Percentiles rank a stretch among this genome's conserved stretches.
These are phyloP conservation scores for Geotrichum reessii DNA, from an alignment of 1,139 yeast genomes.

Conservation along the genomic window DNA sequence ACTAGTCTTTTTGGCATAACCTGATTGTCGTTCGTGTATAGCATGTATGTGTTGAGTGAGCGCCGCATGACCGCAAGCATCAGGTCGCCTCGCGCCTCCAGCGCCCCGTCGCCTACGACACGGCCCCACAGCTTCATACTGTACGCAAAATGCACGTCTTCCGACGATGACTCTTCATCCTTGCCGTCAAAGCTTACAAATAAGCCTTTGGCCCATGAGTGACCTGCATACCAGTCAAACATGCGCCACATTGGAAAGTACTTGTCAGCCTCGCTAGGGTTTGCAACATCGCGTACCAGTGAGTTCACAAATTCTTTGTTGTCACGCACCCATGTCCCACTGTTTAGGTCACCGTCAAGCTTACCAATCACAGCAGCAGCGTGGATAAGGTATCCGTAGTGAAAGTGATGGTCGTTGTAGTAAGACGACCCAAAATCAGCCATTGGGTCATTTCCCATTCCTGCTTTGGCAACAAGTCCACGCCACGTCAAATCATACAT, in stretches of 20 bases:
- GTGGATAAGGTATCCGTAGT: conserved; percentile 70
- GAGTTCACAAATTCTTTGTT: conserved; percentile 58
- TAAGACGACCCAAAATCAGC: conserved; percentile 63
- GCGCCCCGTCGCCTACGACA: conserved; percentile 56
- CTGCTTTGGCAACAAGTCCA: conserved; percentile 62
- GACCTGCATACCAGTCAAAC: conserved; percentile 80
- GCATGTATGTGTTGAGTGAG: conserved; percentile 58
- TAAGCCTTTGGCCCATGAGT: conserved; percentile 80
- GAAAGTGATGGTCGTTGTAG: conserved; percentile 80
- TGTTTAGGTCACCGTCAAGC: conserved; percentile 54
- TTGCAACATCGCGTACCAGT: conserved; percentile 70
- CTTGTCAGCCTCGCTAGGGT: conserved; percentile 55
- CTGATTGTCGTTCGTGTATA: conserved; percentile 50
- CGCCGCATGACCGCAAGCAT: conserved; percentile 63
- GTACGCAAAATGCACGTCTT: conserved; percentile 73
- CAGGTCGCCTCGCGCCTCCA: conserved; percentile 70
- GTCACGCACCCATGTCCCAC: conserved; percentile 59
- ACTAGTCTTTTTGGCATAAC: conserved; percentile 52
- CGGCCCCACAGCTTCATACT: conserved; percentile 81
- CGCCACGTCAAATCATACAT: conserved; percentile 62
- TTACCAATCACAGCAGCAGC: conserved; percentile 72
- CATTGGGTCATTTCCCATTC: conserved; percentile 43
- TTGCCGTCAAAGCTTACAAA: conserved; percentile 67
- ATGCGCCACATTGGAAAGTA: conserved; percentile 71
- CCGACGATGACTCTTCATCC: conserved; percentile 78